Evolutionary conservation across 768 basidiomycete genomes (phyloP), one percentile per base, ranked within the genome.

Genomic region (Mycena amicta): DNA sequence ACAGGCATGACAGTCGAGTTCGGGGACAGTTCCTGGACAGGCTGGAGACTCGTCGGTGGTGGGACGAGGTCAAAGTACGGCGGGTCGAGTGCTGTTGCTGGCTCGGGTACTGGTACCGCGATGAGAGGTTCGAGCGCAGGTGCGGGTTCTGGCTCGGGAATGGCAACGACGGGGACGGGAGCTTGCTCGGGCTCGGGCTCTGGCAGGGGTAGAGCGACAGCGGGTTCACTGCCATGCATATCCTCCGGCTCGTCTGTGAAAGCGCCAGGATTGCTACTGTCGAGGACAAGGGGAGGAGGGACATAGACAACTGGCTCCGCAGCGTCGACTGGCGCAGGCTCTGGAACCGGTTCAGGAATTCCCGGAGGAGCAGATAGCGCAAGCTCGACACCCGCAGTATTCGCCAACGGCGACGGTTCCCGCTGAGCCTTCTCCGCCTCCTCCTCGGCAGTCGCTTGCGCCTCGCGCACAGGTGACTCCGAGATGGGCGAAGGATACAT

Each of bases 391-490:
- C 62, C 64, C 31, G 71, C 66, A 39, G 68, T 61, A 15, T 73
- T 75, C 31, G 72, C 68, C 27, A 82, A 74, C 25, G 82, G 81
- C 23, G 84, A 82, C 27, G 75, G 76, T 33, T 70, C 70, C 23
- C 57, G 46, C 22, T 67, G 62, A 18, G 56, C 57, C 6, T 67
- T 63, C 28, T 45, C 43, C 22, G 43, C 43, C 5, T 73, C 74
- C 8, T 72, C 66, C 15, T 71, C 70, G 30, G 61, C 62, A 28
- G 74, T 59, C 3, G 74, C 79, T 15, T 77, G 82, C 8, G 76
- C 80, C 64, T 87, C 85, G 25, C 86, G 79, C 6, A 78, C 79
- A 27, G 88, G 87, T 2, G 86, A 89, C 67, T 91, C 89, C 1
- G 83, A 77, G 57, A 91, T 89, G 3, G 89, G 87, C 59, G 85